phyloP scores from a whole-genome alignment of 352 stramenopile species.

The Discostella stelligera region DNA sequence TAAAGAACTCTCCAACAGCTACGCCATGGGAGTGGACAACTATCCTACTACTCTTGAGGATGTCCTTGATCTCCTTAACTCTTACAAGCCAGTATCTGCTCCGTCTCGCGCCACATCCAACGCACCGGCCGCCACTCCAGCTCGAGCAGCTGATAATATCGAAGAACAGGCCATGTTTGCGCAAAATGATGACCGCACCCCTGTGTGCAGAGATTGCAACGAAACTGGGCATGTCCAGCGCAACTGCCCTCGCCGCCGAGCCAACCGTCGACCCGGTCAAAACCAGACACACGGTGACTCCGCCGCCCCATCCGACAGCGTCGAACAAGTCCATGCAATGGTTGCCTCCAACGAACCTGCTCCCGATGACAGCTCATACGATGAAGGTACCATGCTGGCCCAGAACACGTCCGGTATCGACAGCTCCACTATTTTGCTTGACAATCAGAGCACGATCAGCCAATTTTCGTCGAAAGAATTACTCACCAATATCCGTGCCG shows the following conservation, averaged over 20 bases:
- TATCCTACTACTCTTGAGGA: not conserved
- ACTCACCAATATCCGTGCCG: not conserved
- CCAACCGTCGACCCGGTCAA: not conserved
- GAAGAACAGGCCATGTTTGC: not conserved
- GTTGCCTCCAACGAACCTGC: not conserved
- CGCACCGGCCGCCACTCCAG: not conserved
- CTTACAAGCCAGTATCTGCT: not conserved
- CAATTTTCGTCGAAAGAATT: not conserved
- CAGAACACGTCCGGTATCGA: not conserved
- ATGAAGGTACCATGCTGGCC: not conserved
- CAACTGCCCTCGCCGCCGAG: not conserved
- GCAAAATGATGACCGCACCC: not conserved
- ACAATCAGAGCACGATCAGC: not conserved
- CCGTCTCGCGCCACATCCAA: not conserved
- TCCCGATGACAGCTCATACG: not conserved
- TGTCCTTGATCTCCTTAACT: not conserved
- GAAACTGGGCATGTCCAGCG: not conserved
- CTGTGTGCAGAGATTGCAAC: not conserved
- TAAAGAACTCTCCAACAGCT: not conserved
- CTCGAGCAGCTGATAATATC: not conserved
- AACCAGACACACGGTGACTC: not conserved
- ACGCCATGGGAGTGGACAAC: not conserved
- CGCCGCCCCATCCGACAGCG: no score
- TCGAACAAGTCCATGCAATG: not conserved
- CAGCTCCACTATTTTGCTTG: not conserved